Evolutionary conservation across 177 flowering plant genomes (phyloP).

Genomic region (Vitis hybrid): DNA sequence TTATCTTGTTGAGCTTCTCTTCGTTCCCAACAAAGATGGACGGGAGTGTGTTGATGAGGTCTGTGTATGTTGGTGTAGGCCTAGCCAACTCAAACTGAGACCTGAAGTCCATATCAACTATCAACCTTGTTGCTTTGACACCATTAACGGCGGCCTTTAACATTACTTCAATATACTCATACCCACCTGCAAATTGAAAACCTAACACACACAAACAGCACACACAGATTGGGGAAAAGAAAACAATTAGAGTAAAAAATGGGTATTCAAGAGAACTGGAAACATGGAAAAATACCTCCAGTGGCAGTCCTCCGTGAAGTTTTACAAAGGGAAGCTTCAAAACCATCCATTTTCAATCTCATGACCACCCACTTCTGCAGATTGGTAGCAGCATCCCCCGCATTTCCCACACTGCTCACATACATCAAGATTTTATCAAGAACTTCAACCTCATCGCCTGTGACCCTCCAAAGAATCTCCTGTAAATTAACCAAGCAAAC

Average conservation of each 20-base stretch:
- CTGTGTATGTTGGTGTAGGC: constrained; percentile 24
- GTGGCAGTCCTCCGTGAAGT: constrained; percentile 17
- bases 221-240: background rate
- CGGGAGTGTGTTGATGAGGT: constrained; percentile 24
- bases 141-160: background rate
- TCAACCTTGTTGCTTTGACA: constrained; percentile 19
- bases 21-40: constrained; percentile 29
- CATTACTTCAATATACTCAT: constrained; percentile 37
- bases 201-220: constrained; percentile 1
- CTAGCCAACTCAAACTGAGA: constrained; percentile 43
- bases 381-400: background rate
- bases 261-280: background rate
- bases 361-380: constrained; percentile 14
- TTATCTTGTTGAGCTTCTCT: constrained; percentile 22
- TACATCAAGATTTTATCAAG: constrained; percentile 7
- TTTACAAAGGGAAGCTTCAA: constrained; percentile 25
- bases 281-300: background rate
- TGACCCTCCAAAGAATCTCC: constrained; percentile 14
- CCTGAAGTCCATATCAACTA: constrained; percentile 39
- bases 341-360: constrained; percentile 22
- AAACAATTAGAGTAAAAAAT: background rate
- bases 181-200: constrained; percentile 18
- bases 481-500: background rate
- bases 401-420: background rate
- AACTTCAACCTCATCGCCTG: constrained; percentile 17